Conservation (phyloP, 306 rosid species). For the Adenanthera pavonina region DNA sequence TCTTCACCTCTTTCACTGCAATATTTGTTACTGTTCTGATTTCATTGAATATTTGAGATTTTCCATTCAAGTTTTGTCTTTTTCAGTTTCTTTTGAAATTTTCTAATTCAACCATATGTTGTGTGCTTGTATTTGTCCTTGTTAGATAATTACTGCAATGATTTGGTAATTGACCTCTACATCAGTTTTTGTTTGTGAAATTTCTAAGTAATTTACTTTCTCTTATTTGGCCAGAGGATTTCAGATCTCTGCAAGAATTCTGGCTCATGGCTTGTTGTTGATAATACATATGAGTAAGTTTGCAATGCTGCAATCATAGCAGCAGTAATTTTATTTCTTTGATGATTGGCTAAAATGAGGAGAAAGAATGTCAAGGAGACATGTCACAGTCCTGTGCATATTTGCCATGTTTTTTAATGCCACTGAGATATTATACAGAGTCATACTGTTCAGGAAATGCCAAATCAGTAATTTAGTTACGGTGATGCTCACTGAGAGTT, state of each 20-base stretch:
- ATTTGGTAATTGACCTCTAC: constrained; percentile 24
- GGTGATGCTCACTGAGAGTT: neutral
- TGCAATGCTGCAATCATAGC: neutral
- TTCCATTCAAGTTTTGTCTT: constrained; percentile 1
- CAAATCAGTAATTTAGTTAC: neutral
- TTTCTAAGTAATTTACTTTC: constrained; percentile 42
- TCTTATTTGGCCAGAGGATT: constrained; percentile 71
- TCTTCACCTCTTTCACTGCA: constrained; percentile 17
- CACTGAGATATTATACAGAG: neutral
- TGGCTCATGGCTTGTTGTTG: constrained; percentile 91
- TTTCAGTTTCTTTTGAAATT: constrained; percentile 4
- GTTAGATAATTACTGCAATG: neutral
- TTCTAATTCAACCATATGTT: neutral
- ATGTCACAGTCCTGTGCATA: neutral
- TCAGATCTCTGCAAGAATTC: constrained; percentile 74
- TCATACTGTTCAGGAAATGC: constrained; percentile 7
- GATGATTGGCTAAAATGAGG: neutral
- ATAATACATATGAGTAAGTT: constrained; percentile 89
- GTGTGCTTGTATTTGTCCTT: neutral
- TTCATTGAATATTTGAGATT: constrained; percentile 10
- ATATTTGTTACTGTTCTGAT: constrained; percentile 2
- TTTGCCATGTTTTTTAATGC: neutral
- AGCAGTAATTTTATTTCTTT: neutral
- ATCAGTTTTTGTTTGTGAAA: neutral
- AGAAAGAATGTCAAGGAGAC: neutral